Conservation (phyloP, 2,329 filamentous ascomycete genomes). For the Dendryphion nanum region DNA sequence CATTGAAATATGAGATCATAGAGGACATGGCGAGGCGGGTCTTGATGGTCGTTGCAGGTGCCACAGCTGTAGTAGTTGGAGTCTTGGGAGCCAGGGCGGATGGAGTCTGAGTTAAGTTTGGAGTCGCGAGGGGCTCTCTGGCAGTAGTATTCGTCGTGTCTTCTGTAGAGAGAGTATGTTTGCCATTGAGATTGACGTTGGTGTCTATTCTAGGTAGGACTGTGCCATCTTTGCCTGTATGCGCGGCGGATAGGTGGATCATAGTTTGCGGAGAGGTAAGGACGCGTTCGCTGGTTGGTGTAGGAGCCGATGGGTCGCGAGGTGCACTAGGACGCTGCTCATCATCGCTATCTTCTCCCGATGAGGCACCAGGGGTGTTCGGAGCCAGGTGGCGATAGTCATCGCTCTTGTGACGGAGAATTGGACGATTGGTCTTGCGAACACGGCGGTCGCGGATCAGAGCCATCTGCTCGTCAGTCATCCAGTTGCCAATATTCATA, state of each 20-base stretch:
- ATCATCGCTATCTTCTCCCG: conserved; percentile 62
- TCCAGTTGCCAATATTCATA: conserved; percentile 98
- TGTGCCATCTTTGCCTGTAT: conserved; percentile 31
- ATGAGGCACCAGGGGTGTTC: conserved; percentile 77
- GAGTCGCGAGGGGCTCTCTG: conserved; percentile 1
- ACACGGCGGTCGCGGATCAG: conserved; percentile 81
- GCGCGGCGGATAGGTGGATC: conserved; percentile 39
- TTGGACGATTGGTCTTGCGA: conserved; percentile 72
- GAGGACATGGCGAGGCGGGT: conserved; percentile 91
- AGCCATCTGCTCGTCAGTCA: conserved; percentile 97
- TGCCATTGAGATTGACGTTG: conserved; percentile 17
- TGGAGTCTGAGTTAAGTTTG: conserved; percentile 12
- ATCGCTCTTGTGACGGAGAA: conserved; percentile 80
- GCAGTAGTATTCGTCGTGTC: conserved; percentile 21
- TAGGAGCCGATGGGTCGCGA: conserved; percentile 9
- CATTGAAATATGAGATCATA: conserved; percentile 98
- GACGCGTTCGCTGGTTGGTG: conserved; percentile 20
- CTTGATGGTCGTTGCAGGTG: conserved; percentile 55
- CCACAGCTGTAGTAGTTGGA: conserved; percentile 29
- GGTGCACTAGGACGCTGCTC: conserved; percentile 14
- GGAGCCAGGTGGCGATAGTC: conserved; percentile 81
- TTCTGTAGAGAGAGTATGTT: conserved; percentile 3
- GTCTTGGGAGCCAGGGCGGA: conserved; percentile 12
- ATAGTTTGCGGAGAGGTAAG: conserved; percentile 34
- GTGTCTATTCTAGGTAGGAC: conserved; percentile 18